Percentiles rank a stretch among this genome's conserved stretches.
These are phyloP conservation scores for Penicillium sp. DNA, from an alignment of 2,329 filamentous ascomycete species.

Conservation along the genomic window DNA sequence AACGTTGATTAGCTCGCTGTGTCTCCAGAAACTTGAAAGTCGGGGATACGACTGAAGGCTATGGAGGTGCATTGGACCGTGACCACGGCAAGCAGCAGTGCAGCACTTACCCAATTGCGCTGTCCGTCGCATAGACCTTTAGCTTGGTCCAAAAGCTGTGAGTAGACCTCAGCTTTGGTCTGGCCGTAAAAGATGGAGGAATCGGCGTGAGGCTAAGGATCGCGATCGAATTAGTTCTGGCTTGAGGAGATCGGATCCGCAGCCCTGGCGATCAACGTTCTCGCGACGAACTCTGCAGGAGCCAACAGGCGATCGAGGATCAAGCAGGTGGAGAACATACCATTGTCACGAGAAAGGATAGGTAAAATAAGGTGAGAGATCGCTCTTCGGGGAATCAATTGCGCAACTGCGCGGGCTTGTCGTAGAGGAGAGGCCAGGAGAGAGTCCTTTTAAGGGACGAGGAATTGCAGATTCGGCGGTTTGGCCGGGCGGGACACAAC, in stretches of 20 bases:
- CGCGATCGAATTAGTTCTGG: conserved; percentile 7
- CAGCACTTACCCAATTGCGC: conserved; percentile 48
- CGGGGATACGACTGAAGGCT: not conserved
- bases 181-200: conserved; percentile 46
- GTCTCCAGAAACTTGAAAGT: not conserved
- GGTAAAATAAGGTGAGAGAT: not conserved
- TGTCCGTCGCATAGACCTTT: conserved; percentile 44
- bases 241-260: conserved; percentile 5
- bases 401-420: not conserved
- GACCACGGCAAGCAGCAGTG: conserved; percentile 9
- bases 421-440: not conserved
- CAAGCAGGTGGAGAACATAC: not conserved
- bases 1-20: conserved; percentile 9
- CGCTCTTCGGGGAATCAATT: not conserved
- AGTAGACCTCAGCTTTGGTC: conserved; percentile 48
- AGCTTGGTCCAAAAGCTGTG: conserved; percentile 44
- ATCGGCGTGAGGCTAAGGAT: conserved; percentile 49
- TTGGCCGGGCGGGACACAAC: not conserved
- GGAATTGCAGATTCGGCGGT: conserved; percentile 5
- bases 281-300: not conserved
- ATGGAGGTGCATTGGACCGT: not conserved
- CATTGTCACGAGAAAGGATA: not conserved
- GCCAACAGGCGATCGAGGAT: not conserved
- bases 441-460: not conserved
- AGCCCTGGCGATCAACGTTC: not conserved